Evolutionary conservation across 129 eudicot genomes (phyloP), one percentile per base, ranked within the genome.

Genomic region (Tanacetum coccineum): DNA sequence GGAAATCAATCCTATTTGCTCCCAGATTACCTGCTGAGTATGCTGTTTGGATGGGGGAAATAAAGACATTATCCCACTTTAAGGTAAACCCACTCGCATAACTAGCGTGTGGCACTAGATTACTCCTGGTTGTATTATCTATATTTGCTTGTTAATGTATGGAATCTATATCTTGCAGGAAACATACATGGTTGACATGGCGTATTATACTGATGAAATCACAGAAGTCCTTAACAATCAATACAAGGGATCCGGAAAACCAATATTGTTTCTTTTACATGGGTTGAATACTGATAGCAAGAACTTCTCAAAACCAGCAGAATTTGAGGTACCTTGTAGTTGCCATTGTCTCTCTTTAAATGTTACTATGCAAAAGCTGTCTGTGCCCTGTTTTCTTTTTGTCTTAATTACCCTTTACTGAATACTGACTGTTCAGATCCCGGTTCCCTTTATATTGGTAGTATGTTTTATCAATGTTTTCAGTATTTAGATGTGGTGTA

Each of bases 1-100:
- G 98, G 66, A 80, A 82, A 22, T 78, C 96, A 14, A 68, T 93
- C 56, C 89, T 93, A 8, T 93, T 93, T 81, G 87, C 88, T 82
- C 98, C 96, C 5, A 89, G 98, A 71, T 78, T 93, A 75, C 89
- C 96, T 56, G 72, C 84, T 76, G 98, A 93, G 2, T 93, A 93
- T 86, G 98, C 99, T 13, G 86, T 89, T 70, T 93, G 99, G 99
- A 66, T 82, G 85, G 98, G 99, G 66, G 88, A 89, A 81, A 93
- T 89, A 81, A 86, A 89, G 83, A 67, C 92, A 13, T 60, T 74
- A 64, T 74, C 95, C 25, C 74, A 82, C 77, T 86, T 82, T 72
- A 87, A 84, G 88, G 99, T 89, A 81, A 82, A 49, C 74, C n/a
- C 72, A 30, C 64, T 59, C 26, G 13, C 49, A 42, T 50, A 12